Percentiles rank a stretch among this genome's conserved stretches.
Evolutionary conservation across 2,329 filamentous ascomycete genomes (phyloP).

Genomic region (Byssochlamys sp.): DNA sequence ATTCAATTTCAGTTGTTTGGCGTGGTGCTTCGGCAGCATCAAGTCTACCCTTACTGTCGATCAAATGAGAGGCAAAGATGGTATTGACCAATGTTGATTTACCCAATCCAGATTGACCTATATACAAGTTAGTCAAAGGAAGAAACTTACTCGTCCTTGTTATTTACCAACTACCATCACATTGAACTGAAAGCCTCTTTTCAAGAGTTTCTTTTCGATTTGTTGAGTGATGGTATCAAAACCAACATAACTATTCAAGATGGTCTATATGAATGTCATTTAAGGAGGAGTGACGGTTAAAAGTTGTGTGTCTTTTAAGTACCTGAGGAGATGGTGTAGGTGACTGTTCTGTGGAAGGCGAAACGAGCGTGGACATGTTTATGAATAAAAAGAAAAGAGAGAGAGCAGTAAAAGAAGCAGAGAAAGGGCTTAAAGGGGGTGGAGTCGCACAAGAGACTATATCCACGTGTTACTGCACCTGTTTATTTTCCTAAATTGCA

Average conservation of each 20-base stretch:
- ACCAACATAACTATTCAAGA: constrained; percentile 99
- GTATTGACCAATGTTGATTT: constrained; percentile 99
- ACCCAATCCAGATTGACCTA: constrained; percentile 94
- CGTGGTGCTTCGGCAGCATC: constrained; percentile 86
- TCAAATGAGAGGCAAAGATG: constrained; percentile 98
- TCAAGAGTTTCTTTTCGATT: constrained; percentile 98
- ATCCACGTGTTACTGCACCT: too few species aligned
- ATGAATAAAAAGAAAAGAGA: too few species aligned
- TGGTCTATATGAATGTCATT: too few species aligned
- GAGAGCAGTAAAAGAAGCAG: too few species aligned
- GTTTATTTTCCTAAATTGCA: too few species aligned
- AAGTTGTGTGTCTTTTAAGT: too few species aligned
- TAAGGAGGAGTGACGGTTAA: too few species aligned
- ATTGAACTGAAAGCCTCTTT: constrained; percentile 99
- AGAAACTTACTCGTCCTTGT: constrained; percentile 36
- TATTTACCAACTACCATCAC: constrained; percentile 98
- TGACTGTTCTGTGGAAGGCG: too few species aligned
- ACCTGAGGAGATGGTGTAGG: too few species aligned
- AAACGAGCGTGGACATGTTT: too few species aligned
- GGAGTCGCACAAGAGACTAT: too few species aligned
- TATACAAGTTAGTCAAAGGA: constrained; percentile 16
- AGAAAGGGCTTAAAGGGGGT: too few species aligned
- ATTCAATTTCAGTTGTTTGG: constrained; percentile 94
- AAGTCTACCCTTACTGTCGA: constrained; percentile 95
- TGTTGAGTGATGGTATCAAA: constrained; percentile 99